Conservation (phyloP, 805 yeast species). For the Lachancea lanzarotensis region DNA sequence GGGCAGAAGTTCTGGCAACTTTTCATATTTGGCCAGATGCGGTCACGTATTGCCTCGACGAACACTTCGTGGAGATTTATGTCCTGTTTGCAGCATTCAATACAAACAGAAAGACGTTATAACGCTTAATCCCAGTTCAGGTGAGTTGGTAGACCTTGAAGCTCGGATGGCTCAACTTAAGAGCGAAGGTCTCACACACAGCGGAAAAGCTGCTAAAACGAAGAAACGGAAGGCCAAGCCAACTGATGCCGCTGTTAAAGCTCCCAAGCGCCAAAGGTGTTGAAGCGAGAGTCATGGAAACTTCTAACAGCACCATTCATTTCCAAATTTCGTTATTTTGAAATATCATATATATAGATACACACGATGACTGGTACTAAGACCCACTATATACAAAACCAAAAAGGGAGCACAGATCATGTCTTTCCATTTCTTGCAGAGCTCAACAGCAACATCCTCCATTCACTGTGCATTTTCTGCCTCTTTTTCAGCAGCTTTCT, state of each 20-base stretch:
- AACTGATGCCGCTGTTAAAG: neutral
- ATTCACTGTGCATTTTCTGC: constrained; percentile 1
- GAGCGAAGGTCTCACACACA: constrained; percentile 30
- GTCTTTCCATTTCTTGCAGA: neutral
- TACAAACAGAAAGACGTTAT: constrained; percentile 32
- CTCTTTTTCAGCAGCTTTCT: constrained; percentile 14
- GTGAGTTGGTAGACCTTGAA: constrained; percentile 18
- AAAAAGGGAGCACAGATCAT: neutral
- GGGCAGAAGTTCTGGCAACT: constrained; percentile 33
- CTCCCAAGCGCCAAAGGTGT: neutral
- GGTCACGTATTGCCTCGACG: constrained; percentile 38
- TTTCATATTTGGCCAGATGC: constrained; percentile 43
- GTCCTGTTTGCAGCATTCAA: constrained; percentile 38
- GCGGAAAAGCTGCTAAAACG: constrained; percentile 20
- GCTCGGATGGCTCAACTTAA: constrained; percentile 23
- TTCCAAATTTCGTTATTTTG: neutral
- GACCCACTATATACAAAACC: constrained; percentile 2
- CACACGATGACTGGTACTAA: neutral
- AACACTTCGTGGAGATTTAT: constrained; percentile 26
- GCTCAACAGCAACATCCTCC: neutral
- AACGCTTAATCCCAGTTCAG: constrained; percentile 30
- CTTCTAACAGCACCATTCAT: neutral
- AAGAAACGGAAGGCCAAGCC: neutral
- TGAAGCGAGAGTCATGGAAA: neutral
- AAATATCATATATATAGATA: neutral